A percentile compares a stretch with the other conserved stretches of the same genome.
phyloP scores from a whole-genome alignment of 2,329 filamentous ascomycete genomes.

The Aspergillus pseudoviridinutans region DNA sequence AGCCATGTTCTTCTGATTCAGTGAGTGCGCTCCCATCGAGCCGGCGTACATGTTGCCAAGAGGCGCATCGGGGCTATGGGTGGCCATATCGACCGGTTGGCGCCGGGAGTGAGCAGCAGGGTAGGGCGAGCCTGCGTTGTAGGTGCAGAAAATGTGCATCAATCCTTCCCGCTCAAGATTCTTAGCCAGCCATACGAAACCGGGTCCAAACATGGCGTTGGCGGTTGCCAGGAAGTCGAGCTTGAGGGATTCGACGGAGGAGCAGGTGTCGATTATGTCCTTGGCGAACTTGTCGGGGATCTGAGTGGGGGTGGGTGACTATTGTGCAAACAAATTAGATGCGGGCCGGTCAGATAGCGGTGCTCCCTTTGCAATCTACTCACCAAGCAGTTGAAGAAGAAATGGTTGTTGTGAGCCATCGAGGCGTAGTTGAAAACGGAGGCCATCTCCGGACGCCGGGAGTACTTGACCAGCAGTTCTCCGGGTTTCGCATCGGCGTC shows the following conservation, averaged over 20 bases:
- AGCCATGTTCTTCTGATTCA: constrained; percentile 34
- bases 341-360: background rate
- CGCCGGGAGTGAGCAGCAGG: constrained; percentile 77
- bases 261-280: constrained; percentile 68
- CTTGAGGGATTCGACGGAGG: constrained; percentile 76
- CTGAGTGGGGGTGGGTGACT: constrained; percentile 41
- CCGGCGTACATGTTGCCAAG: constrained; percentile 35
- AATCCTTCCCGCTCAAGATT: constrained; percentile 43
- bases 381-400: constrained; percentile 48
- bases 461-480: constrained; percentile 67
- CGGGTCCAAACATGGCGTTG: constrained; percentile 89
- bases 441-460: constrained; percentile 73
- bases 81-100: constrained; percentile 50
- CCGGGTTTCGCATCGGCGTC: constrained; percentile 60
- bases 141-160: constrained; percentile 74
- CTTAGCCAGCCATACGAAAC: constrained; percentile 92
- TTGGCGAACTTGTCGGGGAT: constrained; percentile 56
- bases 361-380: constrained; percentile 12
- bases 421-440: constrained; percentile 92
- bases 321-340: background rate
- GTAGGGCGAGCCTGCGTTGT: constrained; percentile 86
- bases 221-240: constrained; percentile 77
- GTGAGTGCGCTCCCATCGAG: constrained; percentile 31
- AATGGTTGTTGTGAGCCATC: constrained; percentile 87
- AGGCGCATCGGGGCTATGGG: constrained; percentile 31